phyloP scores from a whole-genome alignment of 257 asterid genomes.

The Nicotiana paniculata region DNA sequence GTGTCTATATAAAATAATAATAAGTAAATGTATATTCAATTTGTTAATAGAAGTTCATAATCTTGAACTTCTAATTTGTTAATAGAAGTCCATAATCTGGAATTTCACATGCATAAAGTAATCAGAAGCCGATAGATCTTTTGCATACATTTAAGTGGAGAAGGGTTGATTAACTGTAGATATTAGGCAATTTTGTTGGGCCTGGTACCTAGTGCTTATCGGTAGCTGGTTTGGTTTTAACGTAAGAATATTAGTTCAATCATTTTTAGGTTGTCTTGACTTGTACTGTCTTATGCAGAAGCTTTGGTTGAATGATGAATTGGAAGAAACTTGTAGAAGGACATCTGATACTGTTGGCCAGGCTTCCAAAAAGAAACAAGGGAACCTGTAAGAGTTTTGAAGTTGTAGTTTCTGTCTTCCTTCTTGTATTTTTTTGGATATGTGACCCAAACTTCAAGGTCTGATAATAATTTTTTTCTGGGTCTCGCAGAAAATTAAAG shows the following conservation, averaged over 20 bases:
- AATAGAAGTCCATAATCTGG: neutral
- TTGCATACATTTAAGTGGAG: neutral
- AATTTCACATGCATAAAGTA: neutral
- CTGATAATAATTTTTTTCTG: constrained; percentile 1
- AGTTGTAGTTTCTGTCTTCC: neutral
- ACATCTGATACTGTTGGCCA: constrained; percentile 27
- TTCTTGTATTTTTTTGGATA: neutral
- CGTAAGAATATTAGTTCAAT: neutral
- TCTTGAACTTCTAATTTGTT: neutral
- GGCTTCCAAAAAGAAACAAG: constrained; percentile 35
- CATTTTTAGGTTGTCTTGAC: neutral
- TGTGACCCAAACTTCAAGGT: neutral
- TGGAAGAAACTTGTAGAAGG: constrained; percentile 24
- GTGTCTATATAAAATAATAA: neutral
- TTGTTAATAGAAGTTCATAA: neutral
- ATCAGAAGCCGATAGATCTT: neutral
- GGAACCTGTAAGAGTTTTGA: constrained; percentile 34
- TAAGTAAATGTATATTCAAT: neutral
- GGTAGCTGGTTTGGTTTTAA: neutral
- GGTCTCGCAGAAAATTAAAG: constrained; percentile 29
- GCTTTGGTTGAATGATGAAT: constrained; percentile 21
- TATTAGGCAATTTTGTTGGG: neutral
- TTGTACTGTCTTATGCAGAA: constrained; percentile 20
- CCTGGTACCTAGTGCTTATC: neutral
- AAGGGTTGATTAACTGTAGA: neutral